Evolutionary conservation across 1,284 basidiomycete species (phyloP), one percentile per base, ranked within the genome.

Genomic region (Coriolopsis trogii): DNA sequence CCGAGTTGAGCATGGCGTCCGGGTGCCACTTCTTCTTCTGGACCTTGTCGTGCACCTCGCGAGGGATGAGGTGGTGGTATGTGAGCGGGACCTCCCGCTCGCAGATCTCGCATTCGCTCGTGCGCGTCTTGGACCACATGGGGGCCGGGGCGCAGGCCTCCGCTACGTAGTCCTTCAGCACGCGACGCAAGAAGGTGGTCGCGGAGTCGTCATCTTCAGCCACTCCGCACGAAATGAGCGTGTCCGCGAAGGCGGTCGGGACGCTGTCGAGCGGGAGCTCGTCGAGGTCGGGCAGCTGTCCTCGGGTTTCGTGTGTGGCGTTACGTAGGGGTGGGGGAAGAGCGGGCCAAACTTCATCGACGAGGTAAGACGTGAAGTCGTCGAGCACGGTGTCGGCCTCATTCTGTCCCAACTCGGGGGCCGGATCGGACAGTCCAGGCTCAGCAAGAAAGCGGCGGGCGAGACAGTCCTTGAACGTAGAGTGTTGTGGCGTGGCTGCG

Each of bases 61-160:
- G 73, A 2, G 81, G 81, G 39, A 84, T 80, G 34, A 84, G 72
- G 53, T 83, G 81, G 62, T 83, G 80, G 61, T 82, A 83, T 12
- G 81, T 83, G 59, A 83, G 64, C 8, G 76, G 78, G 1, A 82
- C 73, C 48, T 72, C 72, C 13, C 80, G 70, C 55, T 74, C 73
- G 63, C 82, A 84, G 21, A 84, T 78, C 68, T 82, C 80, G 65
- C 81, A 83, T 55, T 77, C 77, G 13, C 55, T 68, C 20, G 75
- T 73, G 9, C 80, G 71, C 16, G 80, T 83, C 18, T 72, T 67
- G 4, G 71, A 73, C 81, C 81, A 82, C 6, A 72, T 65, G 1
- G 79, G 79, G 2, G 77, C 78, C 4, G 79, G 73, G 9, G 66
- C 61, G 40, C 58, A 62, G 3, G 73, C 74, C 29, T 79, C 71